Percentiles rank a stretch among this genome's conserved stretches.
phyloP scores from a whole-genome alignment of 805 yeast species.

The Ogataea haglerorum region DNA sequence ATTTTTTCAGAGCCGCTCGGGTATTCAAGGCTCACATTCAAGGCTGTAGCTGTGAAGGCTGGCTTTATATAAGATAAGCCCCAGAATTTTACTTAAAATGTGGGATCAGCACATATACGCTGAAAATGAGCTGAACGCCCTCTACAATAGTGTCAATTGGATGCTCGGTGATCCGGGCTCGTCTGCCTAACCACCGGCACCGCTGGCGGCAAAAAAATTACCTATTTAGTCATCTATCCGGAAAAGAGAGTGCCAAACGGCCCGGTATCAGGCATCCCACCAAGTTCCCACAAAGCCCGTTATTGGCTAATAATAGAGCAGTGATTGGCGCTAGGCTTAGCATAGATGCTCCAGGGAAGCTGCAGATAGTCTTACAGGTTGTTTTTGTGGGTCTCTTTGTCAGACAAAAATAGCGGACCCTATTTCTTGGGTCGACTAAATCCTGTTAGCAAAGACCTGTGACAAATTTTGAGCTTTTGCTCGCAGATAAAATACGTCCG shows the following conservation, averaged over 20 bases:
- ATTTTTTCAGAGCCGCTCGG: neutral
- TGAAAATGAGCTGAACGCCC: no score
- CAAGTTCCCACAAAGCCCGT: neutral
- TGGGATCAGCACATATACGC: neutral
- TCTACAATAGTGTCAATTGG: neutral
- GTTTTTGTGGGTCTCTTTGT: no score
- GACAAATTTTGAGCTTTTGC: neutral
- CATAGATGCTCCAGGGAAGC: no score
- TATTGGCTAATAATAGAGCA: no score
- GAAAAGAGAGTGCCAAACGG: slow-evolving; percentile 1
- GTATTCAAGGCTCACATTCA: slow-evolving; percentile 1
- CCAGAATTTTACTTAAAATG: neutral
- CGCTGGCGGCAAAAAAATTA: neutral
- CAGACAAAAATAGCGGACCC: neutral
- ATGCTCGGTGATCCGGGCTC: neutral
- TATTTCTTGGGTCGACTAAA: neutral
- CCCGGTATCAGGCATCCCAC: slow-evolving; percentile 3
- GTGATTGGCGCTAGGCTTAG: no score
- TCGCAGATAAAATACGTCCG: neutral
- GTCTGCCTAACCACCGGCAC: neutral
- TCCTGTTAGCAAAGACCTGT: slow-evolving; percentile 1
- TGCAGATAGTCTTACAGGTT: no score
- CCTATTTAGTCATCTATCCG: slow-evolving; percentile 3
- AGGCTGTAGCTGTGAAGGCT: neutral
- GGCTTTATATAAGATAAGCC: neutral